Evolutionary conservation across 2,329 filamentous ascomycete species (phyloP).

Genomic region (Fonsecaea monophora): DNA sequence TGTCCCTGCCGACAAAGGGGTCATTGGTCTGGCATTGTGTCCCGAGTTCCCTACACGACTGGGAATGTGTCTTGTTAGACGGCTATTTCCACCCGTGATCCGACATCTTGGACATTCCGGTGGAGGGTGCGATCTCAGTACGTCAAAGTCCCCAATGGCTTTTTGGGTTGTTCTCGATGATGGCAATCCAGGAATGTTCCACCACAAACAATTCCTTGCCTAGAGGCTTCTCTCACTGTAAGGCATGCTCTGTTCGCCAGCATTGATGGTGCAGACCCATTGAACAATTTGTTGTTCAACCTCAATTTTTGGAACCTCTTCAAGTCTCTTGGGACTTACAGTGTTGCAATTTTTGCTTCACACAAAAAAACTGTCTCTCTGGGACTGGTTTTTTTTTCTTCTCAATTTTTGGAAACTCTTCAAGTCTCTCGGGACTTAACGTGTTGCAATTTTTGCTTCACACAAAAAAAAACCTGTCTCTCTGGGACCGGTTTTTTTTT

Average conservation of each 20-base stretch:
- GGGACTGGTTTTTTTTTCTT: neutral
- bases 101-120: no score
- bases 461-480: neutral
- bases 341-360: no score
- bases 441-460: no score
- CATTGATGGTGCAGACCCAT: conserved; percentile 15
- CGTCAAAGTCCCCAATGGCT: conserved; percentile 22
- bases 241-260: conserved; percentile 14
- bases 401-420: neutral
- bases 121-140: neutral
- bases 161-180: conserved; percentile 18
- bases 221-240: conserved; percentile 23
- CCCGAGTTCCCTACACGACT: neutral
- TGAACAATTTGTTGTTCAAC: conserved; percentile 12
- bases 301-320: neutral
- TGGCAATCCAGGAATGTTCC: conserved; percentile 26
- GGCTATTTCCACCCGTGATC: no score
- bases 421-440: no score
- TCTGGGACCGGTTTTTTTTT: neutral
- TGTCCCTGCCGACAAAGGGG: conserved; percentile 16
- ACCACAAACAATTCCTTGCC: conserved; percentile 24
- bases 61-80: neutral
- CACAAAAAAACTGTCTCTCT: neutral
- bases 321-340: no score
- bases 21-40: conserved; percentile 16